phyloP scores from a whole-genome alignment of 2,329 filamentous ascomycete genomes.

The Furcasterigmium sp. region DNA sequence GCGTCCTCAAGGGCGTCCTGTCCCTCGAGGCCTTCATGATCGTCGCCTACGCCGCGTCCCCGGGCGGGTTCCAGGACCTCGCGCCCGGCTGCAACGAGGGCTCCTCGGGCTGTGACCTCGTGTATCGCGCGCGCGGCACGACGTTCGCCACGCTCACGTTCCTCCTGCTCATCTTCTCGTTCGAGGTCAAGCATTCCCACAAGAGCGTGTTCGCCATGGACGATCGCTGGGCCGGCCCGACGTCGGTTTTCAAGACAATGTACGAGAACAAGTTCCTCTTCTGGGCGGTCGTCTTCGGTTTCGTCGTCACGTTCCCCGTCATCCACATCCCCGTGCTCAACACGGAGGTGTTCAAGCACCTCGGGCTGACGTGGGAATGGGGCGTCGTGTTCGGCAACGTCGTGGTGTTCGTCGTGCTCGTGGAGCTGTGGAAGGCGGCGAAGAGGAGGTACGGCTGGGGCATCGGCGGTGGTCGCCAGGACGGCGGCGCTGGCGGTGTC shows the following conservation, averaged over 20 bases:
- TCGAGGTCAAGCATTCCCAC: constrained; percentile 69
- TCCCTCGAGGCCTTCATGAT: constrained; percentile 57
- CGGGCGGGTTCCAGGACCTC: constrained; percentile 47
- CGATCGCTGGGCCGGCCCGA: constrained; percentile 39
- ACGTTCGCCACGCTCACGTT: constrained; percentile 67
- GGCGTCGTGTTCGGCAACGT: constrained; percentile 59
- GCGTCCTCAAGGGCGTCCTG: constrained; percentile 57
- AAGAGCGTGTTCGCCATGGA: constrained; percentile 66
- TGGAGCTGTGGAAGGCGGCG: constrained; percentile 65
- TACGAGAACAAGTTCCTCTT: constrained; percentile 66
- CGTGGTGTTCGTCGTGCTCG: constrained; percentile 53
- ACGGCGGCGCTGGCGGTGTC: too few species aligned
- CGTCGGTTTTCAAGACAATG: constrained; percentile 53
- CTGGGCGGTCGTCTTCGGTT: constrained; percentile 56
- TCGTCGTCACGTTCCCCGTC: constrained; percentile 54
- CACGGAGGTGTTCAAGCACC: constrained; percentile 62
- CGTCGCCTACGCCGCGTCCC: constrained; percentile 50
- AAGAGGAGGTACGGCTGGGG: constrained; percentile 48
- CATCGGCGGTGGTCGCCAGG: too few species aligned
- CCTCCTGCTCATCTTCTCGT: constrained; percentile 62
- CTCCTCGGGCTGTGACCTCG: constrained; percentile 45
- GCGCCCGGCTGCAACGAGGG: constrained; percentile 53
- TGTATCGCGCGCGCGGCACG: constrained; percentile 62
- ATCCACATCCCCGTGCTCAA: constrained; percentile 66
- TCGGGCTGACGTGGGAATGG: constrained; percentile 67